Base-by-base conservation (phyloP, 257 asterid genomes). In the Rhazya stricta region DNA sequence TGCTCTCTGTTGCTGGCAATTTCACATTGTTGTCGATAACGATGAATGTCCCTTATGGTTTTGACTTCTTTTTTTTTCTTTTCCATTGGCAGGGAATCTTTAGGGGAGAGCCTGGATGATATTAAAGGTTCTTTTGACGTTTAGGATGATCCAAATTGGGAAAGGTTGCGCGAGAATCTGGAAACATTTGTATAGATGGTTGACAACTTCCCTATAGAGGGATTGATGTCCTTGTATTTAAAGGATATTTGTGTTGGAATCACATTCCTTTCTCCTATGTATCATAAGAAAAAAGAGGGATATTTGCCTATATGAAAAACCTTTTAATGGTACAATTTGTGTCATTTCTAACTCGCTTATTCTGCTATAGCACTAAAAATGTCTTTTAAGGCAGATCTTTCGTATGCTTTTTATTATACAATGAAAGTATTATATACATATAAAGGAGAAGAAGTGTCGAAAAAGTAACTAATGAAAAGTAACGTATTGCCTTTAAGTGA, bases 91-190 rank as follows among this genome's bases (percentile, higher is more conserved):
- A 94, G 98, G 86, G 83, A 65, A 18, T 94, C 97, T 48, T 88
- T 91, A n/a, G 98, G 98, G 78, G 94, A 94, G 84, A 90, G 95
- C 83, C 81, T 94, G 80, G 97, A 91, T 10, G 97, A 88, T 41
- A 78, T 94, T 48, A 85, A 72, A 83, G 98, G 96, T 66, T 80
- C 93, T 50, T 90, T 87, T 19, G 81, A 81, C 58, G 45, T 79
- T 41, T 85, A 83, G 71, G 36, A 57, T 45, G 12, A 15, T 18
- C 0, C 27, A n/a, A 6, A 46, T 8, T 18, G 42, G n/a, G 39
- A 73, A 58, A 21, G 5, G 27, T 66, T 45, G 23, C 30, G 50
- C 56, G 18, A 21, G 66, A 48, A 27, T 48, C 39, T 53, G 29
- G 27, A 11, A 45, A 21, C 42, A 39, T n/a, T n/a, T 4, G 53